These are phyloP conservation scores for Leishmania lainsoni DNA, from an alignment of 208 protist genomes.

Conservation along the genomic window DNA sequence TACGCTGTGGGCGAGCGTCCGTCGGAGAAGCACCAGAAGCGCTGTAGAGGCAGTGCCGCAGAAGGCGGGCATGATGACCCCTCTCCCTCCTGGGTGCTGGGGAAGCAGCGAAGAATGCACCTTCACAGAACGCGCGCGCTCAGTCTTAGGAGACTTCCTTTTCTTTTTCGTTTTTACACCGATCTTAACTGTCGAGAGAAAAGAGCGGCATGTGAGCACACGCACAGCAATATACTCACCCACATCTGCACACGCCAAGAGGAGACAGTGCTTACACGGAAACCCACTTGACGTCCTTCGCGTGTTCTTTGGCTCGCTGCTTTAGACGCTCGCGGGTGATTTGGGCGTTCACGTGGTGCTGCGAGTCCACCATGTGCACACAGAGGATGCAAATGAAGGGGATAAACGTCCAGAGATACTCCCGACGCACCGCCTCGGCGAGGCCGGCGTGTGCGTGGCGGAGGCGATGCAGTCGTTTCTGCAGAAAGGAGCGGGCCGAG, in stretches of 20 bases:
- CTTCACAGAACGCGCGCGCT: neutral
- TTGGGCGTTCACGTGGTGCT: conserved; percentile 45
- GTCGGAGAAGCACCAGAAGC: neutral
- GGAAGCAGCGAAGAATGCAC: neutral
- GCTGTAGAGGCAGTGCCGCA: neutral
- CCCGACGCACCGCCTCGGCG: conserved; percentile 28
- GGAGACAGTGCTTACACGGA: conserved; percentile 3
- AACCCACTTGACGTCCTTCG: conserved; percentile 44
- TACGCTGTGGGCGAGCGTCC: neutral
- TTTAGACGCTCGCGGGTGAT: conserved; percentile 44
- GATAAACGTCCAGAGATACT: conserved; percentile 59
- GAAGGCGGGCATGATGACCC: neutral
- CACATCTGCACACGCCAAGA: neutral
- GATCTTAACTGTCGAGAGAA: neutral
- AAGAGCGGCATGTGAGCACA: neutral
- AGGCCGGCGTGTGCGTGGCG: conserved; percentile 19
- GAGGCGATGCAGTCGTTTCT: conserved; percentile 12
- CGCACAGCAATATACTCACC: neutral
- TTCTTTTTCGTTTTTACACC: neutral
- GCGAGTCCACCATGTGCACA: conserved; percentile 53
- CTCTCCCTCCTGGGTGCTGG: neutral
- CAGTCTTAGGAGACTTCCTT: no score
- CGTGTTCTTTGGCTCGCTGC: conserved; percentile 39
- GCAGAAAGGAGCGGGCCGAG: conserved; percentile 17
- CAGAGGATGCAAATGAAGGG: conserved; percentile 41